These are phyloP conservation scores for Rhizomucor miehei DNA, from an alignment of 371 early-diverging fungal species.

Conservation along the genomic window DNA sequence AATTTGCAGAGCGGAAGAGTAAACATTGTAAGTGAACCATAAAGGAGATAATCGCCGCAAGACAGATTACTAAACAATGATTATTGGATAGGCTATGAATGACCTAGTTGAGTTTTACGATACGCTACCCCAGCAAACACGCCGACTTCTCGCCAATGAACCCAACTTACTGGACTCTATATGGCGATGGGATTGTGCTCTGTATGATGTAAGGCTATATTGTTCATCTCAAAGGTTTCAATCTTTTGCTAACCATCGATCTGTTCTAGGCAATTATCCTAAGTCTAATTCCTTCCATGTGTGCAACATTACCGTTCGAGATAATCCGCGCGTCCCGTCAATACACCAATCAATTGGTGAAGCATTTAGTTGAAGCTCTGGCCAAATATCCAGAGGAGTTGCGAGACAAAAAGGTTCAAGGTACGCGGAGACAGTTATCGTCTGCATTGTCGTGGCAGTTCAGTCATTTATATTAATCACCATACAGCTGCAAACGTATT, in stretches of 20 bases:
- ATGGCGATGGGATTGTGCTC: conserved; percentile 53
- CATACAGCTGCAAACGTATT: conserved; percentile 58
- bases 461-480: no score
- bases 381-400: conserved; percentile 29
- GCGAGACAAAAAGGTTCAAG: conserved; percentile 27
- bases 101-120: conserved; percentile 22
- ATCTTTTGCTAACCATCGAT: no score
- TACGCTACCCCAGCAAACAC: conserved; percentile 17
- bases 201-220: conserved; percentile 44
- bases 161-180: conserved; percentile 41
- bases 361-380: conserved; percentile 25
- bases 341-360: conserved; percentile 39
- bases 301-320: conserved; percentile 26
- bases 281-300: conserved; percentile 33
- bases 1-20: conserved; percentile 2
- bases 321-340: conserved; percentile 31
- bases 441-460: no score
- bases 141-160: conserved; percentile 12
- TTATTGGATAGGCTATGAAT: conserved; percentile 10
- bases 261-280: conserved; percentile 34
- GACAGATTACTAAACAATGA: no score
- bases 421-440: conserved; percentile 9
- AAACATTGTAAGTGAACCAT: neutral
- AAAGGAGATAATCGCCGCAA: no score
- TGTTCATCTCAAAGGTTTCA: neutral